Percentiles rank a stretch among this genome's conserved stretches.
Evolutionary conservation across 2,329 filamentous ascomycete species (phyloP).

Genomic region (Sporothrix globosa): DNA sequence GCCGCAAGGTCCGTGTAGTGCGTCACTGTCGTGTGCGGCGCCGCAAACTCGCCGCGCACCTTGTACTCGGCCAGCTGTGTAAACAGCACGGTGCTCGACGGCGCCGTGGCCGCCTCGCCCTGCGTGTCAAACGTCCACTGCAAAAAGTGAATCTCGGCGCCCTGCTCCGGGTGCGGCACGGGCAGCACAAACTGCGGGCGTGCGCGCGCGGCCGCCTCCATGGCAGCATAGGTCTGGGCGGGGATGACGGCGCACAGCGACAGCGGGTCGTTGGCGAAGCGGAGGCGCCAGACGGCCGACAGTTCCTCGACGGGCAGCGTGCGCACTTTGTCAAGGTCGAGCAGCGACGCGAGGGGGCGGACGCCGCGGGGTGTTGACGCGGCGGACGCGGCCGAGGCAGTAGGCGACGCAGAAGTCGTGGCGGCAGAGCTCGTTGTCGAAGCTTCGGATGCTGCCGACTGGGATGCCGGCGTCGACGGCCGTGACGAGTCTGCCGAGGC

Average conservation of each 20-base stretch:
- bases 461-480: constrained; percentile 10
- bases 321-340: constrained; percentile 79
- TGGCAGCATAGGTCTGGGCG: constrained; percentile 69
- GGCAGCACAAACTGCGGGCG: constrained; percentile 92
- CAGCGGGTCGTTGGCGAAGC: constrained; percentile 71
- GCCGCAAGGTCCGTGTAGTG: constrained; percentile 81
- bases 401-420: neutral
- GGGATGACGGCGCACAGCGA: constrained; percentile 86
- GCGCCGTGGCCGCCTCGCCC: constrained; percentile 45
- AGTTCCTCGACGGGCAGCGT: constrained; percentile 79
- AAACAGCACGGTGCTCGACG: constrained; percentile 79
- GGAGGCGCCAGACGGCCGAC: constrained; percentile 84
- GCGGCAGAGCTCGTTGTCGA: neutral
- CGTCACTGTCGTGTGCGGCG: constrained; percentile 91
- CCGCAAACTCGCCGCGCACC: constrained; percentile 81
- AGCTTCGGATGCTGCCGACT: neutral
- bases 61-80: constrained; percentile 95
- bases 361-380: constrained; percentile 42
- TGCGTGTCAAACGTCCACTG: constrained; percentile 85
- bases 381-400: constrained; percentile 33
- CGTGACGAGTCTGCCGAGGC: neutral
- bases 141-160: constrained; percentile 92
- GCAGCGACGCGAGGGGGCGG: constrained; percentile 54
- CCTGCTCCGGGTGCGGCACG: constrained; percentile 67
- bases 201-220: constrained; percentile 69